Evolutionary conservation across 169 alveolate species (phyloP).

Genomic region (Theileria equi): DNA sequence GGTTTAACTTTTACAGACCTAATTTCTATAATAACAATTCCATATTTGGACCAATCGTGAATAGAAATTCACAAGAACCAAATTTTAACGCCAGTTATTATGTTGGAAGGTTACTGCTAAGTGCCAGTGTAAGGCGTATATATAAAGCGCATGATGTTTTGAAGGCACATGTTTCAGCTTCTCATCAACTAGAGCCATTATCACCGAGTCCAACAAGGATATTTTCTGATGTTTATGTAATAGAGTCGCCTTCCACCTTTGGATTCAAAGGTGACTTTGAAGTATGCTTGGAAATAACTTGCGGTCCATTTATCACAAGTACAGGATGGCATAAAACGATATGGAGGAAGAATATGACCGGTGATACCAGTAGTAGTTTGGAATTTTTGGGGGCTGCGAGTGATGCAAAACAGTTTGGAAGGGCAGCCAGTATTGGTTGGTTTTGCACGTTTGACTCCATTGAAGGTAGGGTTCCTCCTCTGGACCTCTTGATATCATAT

Average conservation of each 20-base stretch:
- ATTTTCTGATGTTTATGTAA: slow-evolving; percentile 81
- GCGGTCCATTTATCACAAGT: slow-evolving; percentile 80
- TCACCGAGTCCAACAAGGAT: slow-evolving; percentile 75
- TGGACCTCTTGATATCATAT: slow-evolving; percentile 70
- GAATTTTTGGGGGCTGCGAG: neutral
- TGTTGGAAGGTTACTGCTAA: slow-evolving; percentile 83
- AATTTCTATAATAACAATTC: slow-evolving; percentile 22
- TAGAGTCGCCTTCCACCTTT: slow-evolving; percentile 69
- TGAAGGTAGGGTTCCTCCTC: slow-evolving; percentile 68
- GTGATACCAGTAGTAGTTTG: slow-evolving; percentile 5
- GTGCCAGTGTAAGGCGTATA: slow-evolving; percentile 83
- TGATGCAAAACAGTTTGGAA: neutral
- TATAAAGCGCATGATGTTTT: slow-evolving; percentile 76
- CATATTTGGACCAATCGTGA: slow-evolving; percentile 29
- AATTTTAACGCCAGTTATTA: slow-evolving; percentile 74
- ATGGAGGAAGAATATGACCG: neutral
- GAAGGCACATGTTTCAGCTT: slow-evolving; percentile 83
- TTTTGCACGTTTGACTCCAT: slow-evolving; percentile 31
- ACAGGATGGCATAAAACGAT: slow-evolving; percentile 70
- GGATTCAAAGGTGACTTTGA: slow-evolving; percentile 46
- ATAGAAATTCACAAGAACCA: no score
- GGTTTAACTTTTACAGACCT: slow-evolving; percentile 87
- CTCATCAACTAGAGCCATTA: slow-evolving; percentile 83
- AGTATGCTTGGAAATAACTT: slow-evolving; percentile 75
- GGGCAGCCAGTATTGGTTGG: slow-evolving; percentile 26